Conservation (phyloP, 1,284 basidiomycete genomes). For the Ustilago bromivora region DNA sequence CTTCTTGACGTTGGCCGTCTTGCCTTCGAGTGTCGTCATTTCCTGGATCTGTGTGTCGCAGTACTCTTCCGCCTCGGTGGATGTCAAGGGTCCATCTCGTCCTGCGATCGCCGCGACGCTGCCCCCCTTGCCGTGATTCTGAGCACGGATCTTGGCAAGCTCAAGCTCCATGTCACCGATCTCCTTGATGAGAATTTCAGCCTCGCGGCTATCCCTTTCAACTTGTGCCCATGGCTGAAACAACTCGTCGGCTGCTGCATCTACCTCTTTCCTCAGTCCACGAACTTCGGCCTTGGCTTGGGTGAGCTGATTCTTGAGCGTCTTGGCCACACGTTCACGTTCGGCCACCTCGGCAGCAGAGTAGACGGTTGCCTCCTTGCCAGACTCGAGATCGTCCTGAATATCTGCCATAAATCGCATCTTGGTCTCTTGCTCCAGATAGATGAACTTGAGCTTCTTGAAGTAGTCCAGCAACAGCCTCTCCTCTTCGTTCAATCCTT, state of each 20-base stretch:
- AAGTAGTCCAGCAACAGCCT: slow-evolving; percentile 61
- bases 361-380: slow-evolving; percentile 62
- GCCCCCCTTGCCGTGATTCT: slow-evolving; percentile 49
- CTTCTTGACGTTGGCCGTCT: slow-evolving; percentile 49
- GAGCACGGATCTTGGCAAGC: slow-evolving; percentile 59
- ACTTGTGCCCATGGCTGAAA: slow-evolving; percentile 53
- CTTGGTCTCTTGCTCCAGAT: slow-evolving; percentile 66
- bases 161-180: slow-evolving; percentile 65
- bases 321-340: slow-evolving; percentile 52
- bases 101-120: slow-evolving; percentile 51
- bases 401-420: slow-evolving; percentile 64
- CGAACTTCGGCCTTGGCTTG: slow-evolving; percentile 60
- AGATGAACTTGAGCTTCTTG: slow-evolving; percentile 66
- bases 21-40: slow-evolving; percentile 56
- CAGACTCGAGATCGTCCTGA: slow-evolving; percentile 62
- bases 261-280: slow-evolving; percentile 53
- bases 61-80: slow-evolving; percentile 55
- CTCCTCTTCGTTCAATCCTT: slow-evolving; percentile 58
- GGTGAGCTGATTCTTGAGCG: slow-evolving; percentile 61
- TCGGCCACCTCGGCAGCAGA: slow-evolving; percentile 60
- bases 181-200: slow-evolving; percentile 50
- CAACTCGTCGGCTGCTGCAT: slow-evolving; percentile 49
- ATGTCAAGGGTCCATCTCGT: slow-evolving; percentile 54
- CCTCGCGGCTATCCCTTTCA: slow-evolving; percentile 46
- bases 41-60: slow-evolving; percentile 58